Percentiles rank a stretch among this genome's conserved stretches.
Conservation (phyloP, 805 yeast species). For the Myxozyma kluyveri region DNA sequence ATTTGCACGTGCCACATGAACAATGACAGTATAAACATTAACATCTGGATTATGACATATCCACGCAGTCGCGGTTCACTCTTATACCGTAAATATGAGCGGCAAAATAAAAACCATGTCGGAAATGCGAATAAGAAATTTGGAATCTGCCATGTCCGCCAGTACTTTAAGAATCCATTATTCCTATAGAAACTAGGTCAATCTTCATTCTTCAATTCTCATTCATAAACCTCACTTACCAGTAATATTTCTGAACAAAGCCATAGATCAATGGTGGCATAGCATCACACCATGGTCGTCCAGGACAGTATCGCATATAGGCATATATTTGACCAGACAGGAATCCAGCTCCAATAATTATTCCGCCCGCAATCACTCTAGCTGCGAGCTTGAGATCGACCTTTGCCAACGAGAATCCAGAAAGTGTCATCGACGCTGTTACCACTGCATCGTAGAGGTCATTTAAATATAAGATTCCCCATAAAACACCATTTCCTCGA, state of each 20-base stretch:
- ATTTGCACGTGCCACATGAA: constrained; percentile 82
- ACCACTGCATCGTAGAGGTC: constrained; percentile 45
- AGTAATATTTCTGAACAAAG: constrained; percentile 74
- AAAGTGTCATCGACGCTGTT: not conserved
- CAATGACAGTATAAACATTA: constrained; percentile 51
- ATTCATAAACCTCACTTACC: constrained; percentile 45
- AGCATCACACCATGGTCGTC: constrained; percentile 75
- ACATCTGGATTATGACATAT: constrained; percentile 41
- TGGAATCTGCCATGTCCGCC: constrained; percentile 79
- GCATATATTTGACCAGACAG: constrained; percentile 51
- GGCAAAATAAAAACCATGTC: constrained; percentile 48
- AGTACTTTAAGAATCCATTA: constrained; percentile 74
- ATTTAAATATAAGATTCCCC: constrained; percentile 64
- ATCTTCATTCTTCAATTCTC: not conserved
- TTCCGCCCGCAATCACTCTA: constrained; percentile 52
- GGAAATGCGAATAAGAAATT: constrained; percentile 79
- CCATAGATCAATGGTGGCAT: constrained; percentile 58
- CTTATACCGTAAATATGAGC: constrained; percentile 15
- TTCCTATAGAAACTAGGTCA: constrained; percentile 34
- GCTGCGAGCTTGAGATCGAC: not conserved
- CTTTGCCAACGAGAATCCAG: too few relatives aligned
- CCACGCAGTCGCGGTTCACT: constrained; percentile 36
- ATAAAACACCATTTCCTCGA: constrained; percentile 71
- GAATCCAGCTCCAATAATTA: constrained; percentile 48
- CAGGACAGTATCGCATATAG: constrained; percentile 63